Conservation (phyloP, 2,329 filamentous ascomycete genomes). For the Trichoderma lentiforme region DNA sequence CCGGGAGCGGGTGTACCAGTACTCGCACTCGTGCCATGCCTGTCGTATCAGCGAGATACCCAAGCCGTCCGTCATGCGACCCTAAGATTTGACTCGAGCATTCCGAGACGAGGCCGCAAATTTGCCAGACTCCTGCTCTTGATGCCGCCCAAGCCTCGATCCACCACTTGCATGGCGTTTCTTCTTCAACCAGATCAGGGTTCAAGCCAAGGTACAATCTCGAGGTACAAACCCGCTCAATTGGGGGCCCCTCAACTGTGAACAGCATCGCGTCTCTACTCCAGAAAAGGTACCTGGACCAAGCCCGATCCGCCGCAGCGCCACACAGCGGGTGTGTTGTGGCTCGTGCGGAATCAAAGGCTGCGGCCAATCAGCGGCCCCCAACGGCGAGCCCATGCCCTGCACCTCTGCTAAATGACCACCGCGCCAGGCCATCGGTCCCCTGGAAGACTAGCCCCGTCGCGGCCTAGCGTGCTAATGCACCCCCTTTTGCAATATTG, state of each 20-base stretch:
- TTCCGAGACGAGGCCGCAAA: slow-evolving; percentile 1
- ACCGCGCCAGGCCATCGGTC: slow-evolving; percentile 14
- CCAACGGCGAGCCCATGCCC: slow-evolving; percentile 1
- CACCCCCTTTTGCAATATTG: slow-evolving; percentile 20
- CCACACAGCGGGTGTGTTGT: slow-evolving; percentile 16
- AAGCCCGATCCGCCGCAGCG: slow-evolving; percentile 18
- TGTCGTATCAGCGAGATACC: slow-evolving; percentile 7
- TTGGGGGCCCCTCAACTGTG: background rate
- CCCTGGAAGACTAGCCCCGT: slow-evolving; percentile 13
- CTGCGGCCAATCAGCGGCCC: slow-evolving; percentile 15
- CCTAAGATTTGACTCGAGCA: slow-evolving; percentile 9
- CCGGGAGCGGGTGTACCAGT: background rate
- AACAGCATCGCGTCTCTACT: background rate
- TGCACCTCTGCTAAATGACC: slow-evolving; percentile 15
- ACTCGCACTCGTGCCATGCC: slow-evolving; percentile 1
- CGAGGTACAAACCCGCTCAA: background rate
- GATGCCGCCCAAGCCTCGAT: background rate
- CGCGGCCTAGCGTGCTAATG: slow-evolving; percentile 13
- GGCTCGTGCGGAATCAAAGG: slow-evolving; percentile 1
- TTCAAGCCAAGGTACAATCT: background rate
- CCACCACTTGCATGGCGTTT: background rate
- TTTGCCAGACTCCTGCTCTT: background rate
- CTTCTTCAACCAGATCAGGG: background rate
- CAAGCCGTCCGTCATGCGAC: slow-evolving; percentile 11
- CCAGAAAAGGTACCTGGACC: slow-evolving; percentile 7